Base-by-base conservation (phyloP, 148 eudicot genomes). In the Silene latifolia region DNA sequence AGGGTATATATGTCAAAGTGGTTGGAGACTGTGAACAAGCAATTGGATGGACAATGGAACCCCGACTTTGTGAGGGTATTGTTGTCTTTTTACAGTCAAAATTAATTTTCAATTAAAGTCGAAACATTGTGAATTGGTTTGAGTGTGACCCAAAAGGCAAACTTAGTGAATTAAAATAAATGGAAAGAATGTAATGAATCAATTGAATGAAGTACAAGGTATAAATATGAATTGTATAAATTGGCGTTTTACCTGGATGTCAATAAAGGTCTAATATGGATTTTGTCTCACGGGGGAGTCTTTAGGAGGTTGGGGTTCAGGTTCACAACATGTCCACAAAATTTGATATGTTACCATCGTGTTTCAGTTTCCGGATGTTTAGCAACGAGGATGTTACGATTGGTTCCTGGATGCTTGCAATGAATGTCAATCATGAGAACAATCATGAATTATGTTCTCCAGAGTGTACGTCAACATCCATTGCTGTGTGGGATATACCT, bases 401-500 rank as follows among this genome's bases (percentile, higher is more conserved):
- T 67, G 97, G 98, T 48, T 87, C 98, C 15, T 93, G 98, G 98
- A 93, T 93, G 97, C 94, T 93, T 71, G 98, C 98, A 20, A 94
- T 94, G 98, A 94, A 94, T 87, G 98, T 94, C 71, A 84, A 90
- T 70, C 97, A 90, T 17, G 97, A 94, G 85, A 83, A 91, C 82
- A 88, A 84, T 77, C 80, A 75, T 27, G 80, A 67, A 17, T 86
- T 94, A n/a, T 94, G 98, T 76, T 78, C 82, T 57, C 42, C 89
- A 71, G 86, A 91, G 79, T 94, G 98, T 78, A 86, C 90, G 25
- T 44, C 90, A 68, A 61, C 90, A 29, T 90, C 89, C 48, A 86
- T 94, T 74, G 93, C 98, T n/a, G 98, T 94, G 67, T 94, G 98
- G 98, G 98, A 94, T 77, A 88, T 94, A 77, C 97, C 98, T 63